Evolutionary conservation across 2,329 filamentous ascomycete genomes (phyloP), one percentile per base, ranked within the genome.

Genomic region (Amesomyces nigricolor): DNA sequence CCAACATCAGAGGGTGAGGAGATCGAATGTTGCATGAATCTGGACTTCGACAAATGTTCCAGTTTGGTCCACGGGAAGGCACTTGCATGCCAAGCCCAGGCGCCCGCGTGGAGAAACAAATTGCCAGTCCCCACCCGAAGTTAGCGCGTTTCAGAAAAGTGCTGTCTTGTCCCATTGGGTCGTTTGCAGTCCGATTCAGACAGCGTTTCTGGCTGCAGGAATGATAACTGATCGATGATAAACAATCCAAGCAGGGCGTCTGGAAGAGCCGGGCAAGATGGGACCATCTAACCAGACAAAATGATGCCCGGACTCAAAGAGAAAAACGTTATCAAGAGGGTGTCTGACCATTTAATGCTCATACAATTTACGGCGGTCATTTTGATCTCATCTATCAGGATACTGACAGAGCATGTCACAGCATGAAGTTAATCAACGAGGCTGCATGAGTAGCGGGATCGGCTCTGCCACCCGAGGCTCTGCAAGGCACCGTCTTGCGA

Each of bases 401-500:
- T 35, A 9, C 32, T 35, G 9, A 35, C 8, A 9, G 32, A 13
- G 11, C 9, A 14, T 45, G 11, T 4, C 22, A 29, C 30, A 14
- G 22, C 14, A 8, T 3, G 26, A 10, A 47, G 17, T 3, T 16
- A 16, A 16, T 2, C 17, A 5, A 30, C 2, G 13, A 39, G 14
- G 14, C 53, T 51, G 42, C 40, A 2, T 50, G 42, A 16, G 47
- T 42, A 37, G 16, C 13, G 5, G 5, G 16, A 32, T n/a, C 22
- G 32, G 13, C n/a, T 32, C 47, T 40, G 30, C 43, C 37, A 40
- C 32, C 47, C 53, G 51, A 30, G 44, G 26, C 57, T 48, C 58
- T 58, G 56, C 58, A 64, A 61, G 62, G 55, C 61, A 63, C 59
- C 54, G 57, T 13, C 45, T 51, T 53, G 10, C 44, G 17, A 59